Evolutionary conservation across 78 protist genomes (phyloP).

Genomic region (Pelomyxa schiedti): DNA sequence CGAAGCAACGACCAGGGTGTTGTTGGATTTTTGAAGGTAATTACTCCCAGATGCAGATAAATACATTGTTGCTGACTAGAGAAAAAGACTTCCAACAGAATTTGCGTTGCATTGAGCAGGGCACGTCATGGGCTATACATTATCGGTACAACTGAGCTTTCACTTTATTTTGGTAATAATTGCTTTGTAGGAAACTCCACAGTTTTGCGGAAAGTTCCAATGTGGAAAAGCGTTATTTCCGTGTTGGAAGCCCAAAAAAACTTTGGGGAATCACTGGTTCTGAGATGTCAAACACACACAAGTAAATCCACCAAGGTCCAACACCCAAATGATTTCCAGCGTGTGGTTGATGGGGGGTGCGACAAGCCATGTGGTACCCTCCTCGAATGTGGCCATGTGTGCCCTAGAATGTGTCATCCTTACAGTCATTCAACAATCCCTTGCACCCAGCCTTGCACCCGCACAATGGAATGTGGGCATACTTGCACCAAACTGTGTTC

Average conservation of each 20-base stretch:
- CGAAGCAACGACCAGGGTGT: constrained; percentile 25
- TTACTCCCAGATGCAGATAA: no score
- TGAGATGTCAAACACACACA: not conserved
- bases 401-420: not conserved
- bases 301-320: not conserved
- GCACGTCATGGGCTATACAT: constrained; percentile 42
- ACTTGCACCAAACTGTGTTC: not conserved
- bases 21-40: constrained; percentile 42
- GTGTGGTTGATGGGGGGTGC: constrained; percentile 14
- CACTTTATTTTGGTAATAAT: not conserved
- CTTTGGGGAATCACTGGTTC: not conserved
- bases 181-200: not conserved
- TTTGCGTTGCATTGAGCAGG: constrained; percentile 43
- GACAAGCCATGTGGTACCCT: not conserved
- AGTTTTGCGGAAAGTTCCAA: not conserved
- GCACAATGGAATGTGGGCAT: not conserved
- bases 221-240: not conserved
- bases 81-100: constrained; percentile 17
- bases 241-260: not conserved
- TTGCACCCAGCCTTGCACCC: constrained; percentile 1
- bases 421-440: not conserved
- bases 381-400: constrained; percentile 13
- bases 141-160: constrained; percentile 14
- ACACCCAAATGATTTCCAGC: not conserved
- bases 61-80: no score